Base-by-base conservation (phyloP, 1,284 basidiomycete genomes). In the Puccinia horiana region DNA sequence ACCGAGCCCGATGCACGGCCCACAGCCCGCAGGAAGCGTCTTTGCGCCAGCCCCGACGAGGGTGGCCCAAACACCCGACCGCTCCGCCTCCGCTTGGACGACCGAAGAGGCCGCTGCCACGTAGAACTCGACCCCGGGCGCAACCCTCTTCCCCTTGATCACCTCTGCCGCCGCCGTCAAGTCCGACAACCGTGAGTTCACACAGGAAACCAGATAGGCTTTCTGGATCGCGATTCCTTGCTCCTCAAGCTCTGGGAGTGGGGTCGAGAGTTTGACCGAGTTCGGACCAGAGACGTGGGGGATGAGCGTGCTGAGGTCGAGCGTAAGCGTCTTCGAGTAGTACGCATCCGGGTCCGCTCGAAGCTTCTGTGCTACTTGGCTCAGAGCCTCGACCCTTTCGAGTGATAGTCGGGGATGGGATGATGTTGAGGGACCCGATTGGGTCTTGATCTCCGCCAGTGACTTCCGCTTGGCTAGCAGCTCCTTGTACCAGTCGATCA, bases 161-260 rank as follows among this genome's bases (percentile, higher is more conserved):
- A 98, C 96, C 16, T 91, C 90, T 0, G 96, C 97, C 0, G 96
- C 96, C 0, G 94, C 93, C 20, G 93, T 91, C 83, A 99, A 92
- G 86, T 99, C 96, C 0, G 96, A 98, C 0, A 93, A 93, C 58
- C 97, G 93, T 5, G 96, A 96, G 88, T 99, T 99, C 84, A 97
- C 98, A 88, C 96, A 99, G 83, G 94, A 96, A 70, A 99, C 94
- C 76, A 99, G 93, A 88, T 99, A 99, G 0, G 96, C 96, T 88
- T 99, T 99, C 86, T 99, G 91, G 87, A 99, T 98, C 37, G 90
- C 89, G 85, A 99, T 93, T 47, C 90, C 90, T 61, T 90, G 88
- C 63, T 91, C 88, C 85, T 93, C 91, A 26, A 99, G 91, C 58
- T 90, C 89, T 5, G 95, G 92, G 0, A 99, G 90, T 0, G 96